These are phyloP conservation scores for Magnusiomyces paraingens DNA, from an alignment of 1,139 yeast species.

Conservation along the genomic window DNA sequence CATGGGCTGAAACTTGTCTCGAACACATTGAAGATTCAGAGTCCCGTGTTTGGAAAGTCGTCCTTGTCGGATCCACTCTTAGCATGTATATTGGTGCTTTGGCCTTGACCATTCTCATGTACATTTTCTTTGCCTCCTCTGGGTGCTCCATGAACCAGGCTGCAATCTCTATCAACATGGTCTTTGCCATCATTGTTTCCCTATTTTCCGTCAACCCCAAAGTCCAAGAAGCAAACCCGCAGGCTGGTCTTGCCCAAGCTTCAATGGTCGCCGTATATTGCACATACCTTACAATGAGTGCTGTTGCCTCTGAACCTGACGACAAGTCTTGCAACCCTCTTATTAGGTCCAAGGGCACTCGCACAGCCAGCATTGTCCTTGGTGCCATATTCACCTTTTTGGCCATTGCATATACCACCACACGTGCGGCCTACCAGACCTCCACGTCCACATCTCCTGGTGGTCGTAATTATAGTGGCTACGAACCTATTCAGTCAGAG, in stretches of 20 bases:
- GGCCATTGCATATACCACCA: constrained; percentile 95
- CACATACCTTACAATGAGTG: constrained; percentile 85
- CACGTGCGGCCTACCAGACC: constrained; percentile 79
- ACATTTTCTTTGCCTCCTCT: constrained; percentile 70
- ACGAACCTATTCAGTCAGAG: constrained; percentile 34
- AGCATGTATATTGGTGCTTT: constrained; percentile 73
- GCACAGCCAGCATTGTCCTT: constrained; percentile 78
- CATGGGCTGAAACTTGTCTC: constrained; percentile 96
- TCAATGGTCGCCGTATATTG: constrained; percentile 95
- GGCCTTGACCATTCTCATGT: constrained; percentile 71
- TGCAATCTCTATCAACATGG: constrained; percentile 71
- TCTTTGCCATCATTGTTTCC: constrained; percentile 59
- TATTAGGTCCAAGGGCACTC: constrained; percentile 80
- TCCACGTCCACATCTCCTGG: constrained; percentile 23
- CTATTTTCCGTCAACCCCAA: constrained; percentile 70
- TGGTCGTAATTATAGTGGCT: constrained; percentile 26
- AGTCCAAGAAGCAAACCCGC: constrained; percentile 88
- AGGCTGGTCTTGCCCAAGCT: constrained; percentile 93
- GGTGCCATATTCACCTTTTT: constrained; percentile 93
- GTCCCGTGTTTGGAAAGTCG: constrained; percentile 72
- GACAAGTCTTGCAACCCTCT: constrained; percentile 88
- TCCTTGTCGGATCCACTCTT: constrained; percentile 80
- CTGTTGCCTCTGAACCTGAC: constrained; percentile 95
- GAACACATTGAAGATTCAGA: constrained; percentile 86
- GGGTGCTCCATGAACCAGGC: constrained; percentile 90